Evolutionary conservation across 495 filamentous ascomycete species (phyloP).

Genomic region (Trichocladium antarcticum): DNA sequence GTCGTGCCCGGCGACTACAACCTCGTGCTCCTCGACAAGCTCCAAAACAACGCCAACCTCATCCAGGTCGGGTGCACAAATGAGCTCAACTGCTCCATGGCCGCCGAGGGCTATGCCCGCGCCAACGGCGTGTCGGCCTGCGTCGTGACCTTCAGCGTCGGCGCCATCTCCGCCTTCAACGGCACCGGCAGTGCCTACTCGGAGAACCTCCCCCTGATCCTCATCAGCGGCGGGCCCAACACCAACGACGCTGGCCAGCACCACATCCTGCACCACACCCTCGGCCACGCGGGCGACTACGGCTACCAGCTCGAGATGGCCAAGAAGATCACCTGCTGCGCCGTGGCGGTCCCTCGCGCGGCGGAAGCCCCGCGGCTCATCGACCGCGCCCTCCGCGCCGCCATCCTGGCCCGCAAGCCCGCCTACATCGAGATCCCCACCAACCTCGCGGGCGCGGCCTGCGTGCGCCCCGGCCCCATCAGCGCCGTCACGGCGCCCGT

Average conservation of each 20-base stretch:
- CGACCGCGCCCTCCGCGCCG: slow-evolving; percentile 65
- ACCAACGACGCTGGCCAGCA: slow-evolving; percentile 43
- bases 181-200: slow-evolving; percentile 57
- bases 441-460: slow-evolving; percentile 51
- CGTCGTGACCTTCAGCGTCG: slow-evolving; percentile 66
- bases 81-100: slow-evolving; percentile 66
- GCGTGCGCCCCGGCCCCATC: slow-evolving; percentile 17
- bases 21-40: slow-evolving; percentile 51
- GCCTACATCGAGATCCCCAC: slow-evolving; percentile 77
- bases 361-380: slow-evolving; percentile 57
- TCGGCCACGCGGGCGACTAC: slow-evolving; percentile 67
- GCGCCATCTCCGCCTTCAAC: slow-evolving; percentile 61
- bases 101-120: slow-evolving; percentile 65
- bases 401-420: slow-evolving; percentile 56
- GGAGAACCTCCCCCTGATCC: slow-evolving; percentile 63
- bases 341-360: slow-evolving; percentile 55
- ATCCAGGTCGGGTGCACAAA: slow-evolving; percentile 56
- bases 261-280: slow-evolving; percentile 74
- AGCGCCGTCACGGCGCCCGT: slow-evolving; percentile 14
- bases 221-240: slow-evolving; percentile 58
- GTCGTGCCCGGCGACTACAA: slow-evolving; percentile 66
- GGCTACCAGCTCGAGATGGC: slow-evolving; percentile 49
- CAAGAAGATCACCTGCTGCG: slow-evolving; percentile 57
- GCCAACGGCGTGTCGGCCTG: slow-evolving; percentile 58
- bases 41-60: slow-evolving; percentile 51